These are phyloP conservation scores for Thermoascus crustaceus DNA, from an alignment of 2,329 filamentous ascomycete species.

Conservation along the genomic window DNA sequence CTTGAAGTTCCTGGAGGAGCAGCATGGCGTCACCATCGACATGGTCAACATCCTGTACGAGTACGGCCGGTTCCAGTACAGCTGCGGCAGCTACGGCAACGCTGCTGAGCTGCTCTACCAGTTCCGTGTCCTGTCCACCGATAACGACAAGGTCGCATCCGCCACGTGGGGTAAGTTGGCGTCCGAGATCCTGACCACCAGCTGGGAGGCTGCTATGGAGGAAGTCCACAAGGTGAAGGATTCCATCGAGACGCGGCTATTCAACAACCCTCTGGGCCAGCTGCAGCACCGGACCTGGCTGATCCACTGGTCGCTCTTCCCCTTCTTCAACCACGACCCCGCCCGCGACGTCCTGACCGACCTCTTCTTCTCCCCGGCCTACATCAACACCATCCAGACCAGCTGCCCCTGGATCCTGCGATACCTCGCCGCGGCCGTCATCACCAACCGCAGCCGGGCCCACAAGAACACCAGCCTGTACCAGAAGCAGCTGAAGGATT, in stretches of 20 bases:
- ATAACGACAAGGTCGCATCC: slow-evolving; percentile 93
- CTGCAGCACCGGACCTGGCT: slow-evolving; percentile 95
- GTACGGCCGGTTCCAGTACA: slow-evolving; percentile 95
- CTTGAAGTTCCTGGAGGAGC: slow-evolving; percentile 94
- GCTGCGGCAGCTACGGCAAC: slow-evolving; percentile 85
- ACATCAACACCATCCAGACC: slow-evolving; percentile 99
- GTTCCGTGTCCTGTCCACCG: slow-evolving; percentile 94
- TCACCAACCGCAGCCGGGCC: slow-evolving; percentile 76
- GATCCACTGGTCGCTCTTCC: slow-evolving; percentile 97
- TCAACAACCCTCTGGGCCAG: slow-evolving; percentile 92
- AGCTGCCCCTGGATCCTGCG: slow-evolving; percentile 93
- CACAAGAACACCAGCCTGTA: slow-evolving; percentile 73
- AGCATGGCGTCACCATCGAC: slow-evolving; percentile 85
- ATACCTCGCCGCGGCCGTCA: slow-evolving; percentile 88
- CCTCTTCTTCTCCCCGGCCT: slow-evolving; percentile 91
- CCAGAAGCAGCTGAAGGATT: slow-evolving; percentile 97
- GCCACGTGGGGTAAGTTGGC: slow-evolving; percentile 98
- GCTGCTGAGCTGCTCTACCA: slow-evolving; percentile 92
- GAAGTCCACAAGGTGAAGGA: slow-evolving; percentile 87
- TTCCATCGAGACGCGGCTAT: slow-evolving; percentile 85
- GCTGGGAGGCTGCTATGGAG: slow-evolving; percentile 91
- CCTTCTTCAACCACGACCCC: slow-evolving; percentile 94
- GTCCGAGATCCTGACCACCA: slow-evolving; percentile 86
- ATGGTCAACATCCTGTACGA: slow-evolving; percentile 96
- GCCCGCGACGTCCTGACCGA: slow-evolving; percentile 88